These are phyloP conservation scores for Borovskyia barvae DNA, from an alignment of 208 protist species.

Conservation along the genomic window DNA sequence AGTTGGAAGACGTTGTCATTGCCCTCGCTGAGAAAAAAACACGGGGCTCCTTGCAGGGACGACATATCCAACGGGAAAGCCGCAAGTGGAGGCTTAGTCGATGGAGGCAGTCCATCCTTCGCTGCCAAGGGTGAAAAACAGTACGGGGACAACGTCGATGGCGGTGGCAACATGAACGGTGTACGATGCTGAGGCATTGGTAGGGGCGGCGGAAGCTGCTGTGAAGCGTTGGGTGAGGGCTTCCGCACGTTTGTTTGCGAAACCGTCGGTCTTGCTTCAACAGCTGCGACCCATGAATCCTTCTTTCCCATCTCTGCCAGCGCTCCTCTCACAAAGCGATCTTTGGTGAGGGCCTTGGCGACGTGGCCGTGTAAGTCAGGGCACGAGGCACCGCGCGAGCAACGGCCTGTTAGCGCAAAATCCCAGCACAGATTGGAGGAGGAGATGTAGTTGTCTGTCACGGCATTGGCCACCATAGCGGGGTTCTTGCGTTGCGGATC, in stretches of 20 bases:
- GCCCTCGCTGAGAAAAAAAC: conserved; percentile 34
- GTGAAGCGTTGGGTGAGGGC: background rate
- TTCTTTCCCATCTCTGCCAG: conserved; percentile 42
- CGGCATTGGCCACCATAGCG: conserved; percentile 1
- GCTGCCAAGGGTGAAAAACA: conserved; percentile 3
- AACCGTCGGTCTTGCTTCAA: background rate
- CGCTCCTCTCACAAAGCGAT: conserved; percentile 36
- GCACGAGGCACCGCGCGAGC: conserved; percentile 34
- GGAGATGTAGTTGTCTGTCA: conserved; percentile 53
- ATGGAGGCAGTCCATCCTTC: background rate
- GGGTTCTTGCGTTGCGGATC: conserved; percentile 8
- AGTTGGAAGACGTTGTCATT: conserved; percentile 36
- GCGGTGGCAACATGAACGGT: conserved; percentile 9
- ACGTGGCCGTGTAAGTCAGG: conserved; percentile 41
- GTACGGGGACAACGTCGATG: conserved; percentile 3
- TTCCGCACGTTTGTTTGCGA: background rate
- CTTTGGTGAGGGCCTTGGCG: conserved; percentile 46
- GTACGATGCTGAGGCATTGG: conserved; percentile 3
- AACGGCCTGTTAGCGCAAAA: conserved; percentile 45
- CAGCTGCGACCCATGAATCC: conserved; percentile 10
- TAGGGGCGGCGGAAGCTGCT: too few relatives aligned
- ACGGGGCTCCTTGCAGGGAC: conserved; percentile 13
- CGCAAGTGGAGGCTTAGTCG: conserved; percentile 1
- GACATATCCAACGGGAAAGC: conserved; percentile 20
- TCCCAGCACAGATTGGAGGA: conserved; percentile 49